Percentiles rank a stretch among this genome's conserved stretches.
These are phyloP conservation scores for Ilyonectria robusta DNA, from an alignment of 2,329 filamentous ascomycete genomes.

Conservation along the genomic window DNA sequence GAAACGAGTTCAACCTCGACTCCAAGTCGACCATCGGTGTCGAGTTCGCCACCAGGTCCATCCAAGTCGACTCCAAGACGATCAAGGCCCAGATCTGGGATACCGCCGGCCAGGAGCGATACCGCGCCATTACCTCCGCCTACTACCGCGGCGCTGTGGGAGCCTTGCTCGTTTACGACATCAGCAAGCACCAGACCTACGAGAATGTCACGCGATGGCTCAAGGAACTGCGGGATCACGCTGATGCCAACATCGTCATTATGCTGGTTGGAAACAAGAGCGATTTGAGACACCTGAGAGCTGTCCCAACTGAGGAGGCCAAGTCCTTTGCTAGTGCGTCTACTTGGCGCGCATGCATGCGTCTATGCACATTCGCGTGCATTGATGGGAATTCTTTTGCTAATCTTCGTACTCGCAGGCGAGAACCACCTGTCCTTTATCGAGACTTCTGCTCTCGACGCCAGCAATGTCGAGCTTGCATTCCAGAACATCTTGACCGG, in stretches of 20 bases:
- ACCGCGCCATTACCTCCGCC: conserved; percentile 98
- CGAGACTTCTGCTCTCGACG: conserved; percentile 98
- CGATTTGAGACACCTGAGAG: conserved; percentile 98
- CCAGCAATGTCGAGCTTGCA: conserved; percentile 98
- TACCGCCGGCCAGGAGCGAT: conserved; percentile 98
- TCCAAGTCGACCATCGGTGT: conserved; percentile 99
- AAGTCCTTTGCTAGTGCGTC: conserved; percentile 94
- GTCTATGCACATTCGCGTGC: conserved; percentile 18
- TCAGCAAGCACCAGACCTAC: conserved; percentile 99
- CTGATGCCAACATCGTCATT: conserved; percentile 98
- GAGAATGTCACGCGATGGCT: conserved; percentile 99
- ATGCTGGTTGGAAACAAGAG: conserved; percentile 99
- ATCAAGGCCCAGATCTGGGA: conserved; percentile 99
- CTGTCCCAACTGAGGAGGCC: conserved; percentile 97
- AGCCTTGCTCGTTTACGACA: conserved; percentile 98
- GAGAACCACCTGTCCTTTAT: conserved; percentile 99
- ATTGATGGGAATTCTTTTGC: conserved; percentile 19
- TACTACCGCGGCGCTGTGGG: conserved; percentile 99
- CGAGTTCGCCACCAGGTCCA: conserved; percentile 98
- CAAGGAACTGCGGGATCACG: conserved; percentile 98
- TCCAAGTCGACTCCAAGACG: conserved; percentile 99
- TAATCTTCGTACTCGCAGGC: conserved; percentile 66
- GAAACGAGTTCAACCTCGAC: conserved; percentile 99
- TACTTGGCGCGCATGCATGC: conserved; percentile 9
- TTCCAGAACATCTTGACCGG: conserved; percentile 99